These are phyloP conservation scores for Fusarium lateritium DNA, from an alignment of 2,329 filamentous ascomycete species.

Conservation along the genomic window DNA sequence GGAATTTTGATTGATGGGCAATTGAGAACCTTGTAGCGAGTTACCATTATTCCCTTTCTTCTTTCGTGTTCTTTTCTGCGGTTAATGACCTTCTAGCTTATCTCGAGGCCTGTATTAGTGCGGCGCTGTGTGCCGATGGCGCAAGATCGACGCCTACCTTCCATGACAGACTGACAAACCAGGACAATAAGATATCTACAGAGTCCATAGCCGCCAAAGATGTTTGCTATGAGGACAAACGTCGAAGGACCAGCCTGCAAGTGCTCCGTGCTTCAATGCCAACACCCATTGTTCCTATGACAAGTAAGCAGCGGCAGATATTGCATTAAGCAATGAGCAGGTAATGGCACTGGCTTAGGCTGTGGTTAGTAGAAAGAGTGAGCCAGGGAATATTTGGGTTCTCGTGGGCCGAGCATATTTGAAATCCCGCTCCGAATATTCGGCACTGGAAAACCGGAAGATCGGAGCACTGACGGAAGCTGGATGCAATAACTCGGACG, in stretches of 20 bases:
- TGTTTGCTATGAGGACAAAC: slow-evolving; percentile 36
- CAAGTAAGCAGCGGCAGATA: slow-evolving; percentile 7
- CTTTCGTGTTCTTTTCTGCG: slow-evolving; percentile 19
- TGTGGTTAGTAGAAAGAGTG: slow-evolving; percentile 9
- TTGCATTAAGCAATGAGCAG: slow-evolving; percentile 20
- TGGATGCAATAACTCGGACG: slow-evolving; percentile 5
- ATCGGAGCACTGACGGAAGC: slow-evolving; percentile 20
- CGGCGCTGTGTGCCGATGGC: slow-evolving; percentile 14
- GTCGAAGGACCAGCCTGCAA: slow-evolving; percentile 14
- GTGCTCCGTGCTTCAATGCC: slow-evolving; percentile 36
- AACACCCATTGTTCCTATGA: slow-evolving; percentile 8
- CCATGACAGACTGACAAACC: slow-evolving; percentile 1
- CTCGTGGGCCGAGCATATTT: slow-evolving; percentile 2
- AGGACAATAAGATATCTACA: background rate
- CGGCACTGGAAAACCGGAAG: slow-evolving; percentile 14
- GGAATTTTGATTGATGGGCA: background rate
- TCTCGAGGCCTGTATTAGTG: background rate
- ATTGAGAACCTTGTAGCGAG: background rate
- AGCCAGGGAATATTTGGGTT: slow-evolving; percentile 11
- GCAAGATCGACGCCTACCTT: slow-evolving; percentile 3
- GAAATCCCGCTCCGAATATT: slow-evolving; percentile 14
- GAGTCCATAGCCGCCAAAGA: background rate
- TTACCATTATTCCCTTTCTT: slow-evolving; percentile 23
- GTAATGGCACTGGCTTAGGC: slow-evolving; percentile 24
- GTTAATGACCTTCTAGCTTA: background rate